phyloP scores from a whole-genome alignment of 1,284 basidiomycete genomes.

The Apiotrichum mycotoxinovorans region DNA sequence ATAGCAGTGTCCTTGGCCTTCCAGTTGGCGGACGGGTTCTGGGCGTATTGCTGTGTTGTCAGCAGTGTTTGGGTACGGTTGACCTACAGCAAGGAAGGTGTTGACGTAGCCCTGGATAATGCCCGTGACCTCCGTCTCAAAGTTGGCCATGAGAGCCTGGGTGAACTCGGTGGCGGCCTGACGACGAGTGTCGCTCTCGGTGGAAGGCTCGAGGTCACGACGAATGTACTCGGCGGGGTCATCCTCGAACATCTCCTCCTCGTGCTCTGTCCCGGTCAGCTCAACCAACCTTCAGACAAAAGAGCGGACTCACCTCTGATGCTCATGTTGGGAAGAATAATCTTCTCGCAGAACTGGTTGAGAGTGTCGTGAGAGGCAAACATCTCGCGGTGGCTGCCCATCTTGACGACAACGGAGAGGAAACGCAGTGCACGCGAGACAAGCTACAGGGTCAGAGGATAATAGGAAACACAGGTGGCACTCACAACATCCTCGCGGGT shows the following conservation, averaged over 20 bases:
- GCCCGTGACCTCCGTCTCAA: constrained; percentile 76
- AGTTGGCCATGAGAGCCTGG: constrained; percentile 75
- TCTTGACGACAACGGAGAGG: constrained; percentile 87
- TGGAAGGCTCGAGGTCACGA: constrained; percentile 63
- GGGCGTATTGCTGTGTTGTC: constrained; percentile 52
- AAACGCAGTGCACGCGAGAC: constrained; percentile 91
- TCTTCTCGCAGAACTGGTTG: constrained; percentile 77
- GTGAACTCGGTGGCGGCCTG: constrained; percentile 92
- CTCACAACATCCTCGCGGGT: constrained; percentile 71
- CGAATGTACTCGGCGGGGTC: constrained; percentile 95
- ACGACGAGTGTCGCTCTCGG: constrained; percentile 68
- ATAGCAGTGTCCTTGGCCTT: constrained; percentile 94
- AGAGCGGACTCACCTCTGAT: constrained; percentile 58
- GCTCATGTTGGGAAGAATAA: constrained; percentile 87
- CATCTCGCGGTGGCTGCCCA: constrained; percentile 65
- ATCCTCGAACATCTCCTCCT: constrained; percentile 95
- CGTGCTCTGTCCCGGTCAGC: constrained; percentile 59
- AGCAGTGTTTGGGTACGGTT: background rate
- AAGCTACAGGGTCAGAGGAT: constrained; percentile 55
- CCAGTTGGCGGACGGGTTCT: constrained; percentile 72
- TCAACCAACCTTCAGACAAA: background rate
- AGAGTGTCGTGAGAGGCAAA: constrained; percentile 69
- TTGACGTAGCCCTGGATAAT: constrained; percentile 81
- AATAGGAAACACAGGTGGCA: constrained; percentile 31
- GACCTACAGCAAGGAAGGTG: constrained; percentile 64